Conservation (phyloP, 148 eudicot species). For the Fagopyrum esculentum region DNA sequence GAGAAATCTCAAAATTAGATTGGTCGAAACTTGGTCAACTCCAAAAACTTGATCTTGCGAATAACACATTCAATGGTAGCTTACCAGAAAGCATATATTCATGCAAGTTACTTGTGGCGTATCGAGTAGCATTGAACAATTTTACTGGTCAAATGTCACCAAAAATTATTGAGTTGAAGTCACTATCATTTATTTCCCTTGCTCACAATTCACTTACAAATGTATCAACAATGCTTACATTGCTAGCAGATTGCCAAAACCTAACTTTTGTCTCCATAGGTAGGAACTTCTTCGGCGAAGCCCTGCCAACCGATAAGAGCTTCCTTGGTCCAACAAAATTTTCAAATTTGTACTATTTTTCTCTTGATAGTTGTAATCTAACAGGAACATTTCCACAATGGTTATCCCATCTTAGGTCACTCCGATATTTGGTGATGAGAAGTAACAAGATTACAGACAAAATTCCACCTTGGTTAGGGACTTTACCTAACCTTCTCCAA, state of each 20-base stretch:
- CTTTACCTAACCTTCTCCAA: conserved; percentile 52
- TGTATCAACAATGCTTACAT: not conserved
- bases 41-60: not conserved
- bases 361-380: conserved; percentile 53
- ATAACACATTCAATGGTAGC: too few species aligned
- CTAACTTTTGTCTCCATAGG: not conserved
- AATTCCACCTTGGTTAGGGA: conserved; percentile 63
- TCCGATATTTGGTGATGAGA: conserved; percentile 58
- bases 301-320: conserved; percentile 34
- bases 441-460: conserved; percentile 20
- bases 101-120: conserved; percentile 60
- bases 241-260: not conserved
- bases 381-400: conserved; percentile 63
- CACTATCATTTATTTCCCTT: not conserved
- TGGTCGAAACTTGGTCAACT: conserved; percentile 49
- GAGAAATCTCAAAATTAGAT: conserved; percentile 58
- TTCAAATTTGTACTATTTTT: conserved; percentile 50
- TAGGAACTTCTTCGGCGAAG: conserved; percentile 36
- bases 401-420: conserved; percentile 40
- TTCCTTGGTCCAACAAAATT: conserved; percentile 34
- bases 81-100: conserved; percentile 29
- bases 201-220: not conserved
- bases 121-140: conserved; percentile 53
- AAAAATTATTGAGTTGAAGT: too few species aligned
- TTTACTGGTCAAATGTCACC: conserved; percentile 34